Conservation (phyloP, 129 eudicot species). For the Chrysanthemum seticuspe region DNA sequence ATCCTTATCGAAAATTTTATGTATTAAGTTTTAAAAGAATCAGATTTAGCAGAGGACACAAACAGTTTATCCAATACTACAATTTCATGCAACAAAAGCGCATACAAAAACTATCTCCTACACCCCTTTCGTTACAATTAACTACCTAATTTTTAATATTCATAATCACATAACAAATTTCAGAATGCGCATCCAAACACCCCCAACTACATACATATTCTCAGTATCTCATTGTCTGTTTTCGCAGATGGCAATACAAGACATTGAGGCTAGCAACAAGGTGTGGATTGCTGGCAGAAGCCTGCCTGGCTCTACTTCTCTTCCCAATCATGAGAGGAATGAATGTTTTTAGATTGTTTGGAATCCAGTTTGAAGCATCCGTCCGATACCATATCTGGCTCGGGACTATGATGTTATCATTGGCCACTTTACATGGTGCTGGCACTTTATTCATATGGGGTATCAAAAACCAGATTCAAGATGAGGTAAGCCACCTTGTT, state of each 20-base stretch:
- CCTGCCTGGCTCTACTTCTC: constrained; percentile 78
- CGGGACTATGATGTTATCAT: constrained; percentile 63
- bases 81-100: neutral
- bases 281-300: constrained; percentile 78
- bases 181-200: neutral
- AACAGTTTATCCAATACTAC: no score
- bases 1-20: no score
- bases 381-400: constrained; percentile 87
- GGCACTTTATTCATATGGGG: constrained; percentile 91
- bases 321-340: constrained; percentile 75
- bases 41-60: no score
- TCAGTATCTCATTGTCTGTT: constrained; percentile 2
- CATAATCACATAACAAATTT: neutral
- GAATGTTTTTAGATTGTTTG: constrained; percentile 55
- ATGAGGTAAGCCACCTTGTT: constrained; percentile 50
- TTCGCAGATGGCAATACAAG: constrained; percentile 73
- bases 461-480: constrained; percentile 51
- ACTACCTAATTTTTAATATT: neutral
- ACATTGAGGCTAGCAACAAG: constrained; percentile 61
- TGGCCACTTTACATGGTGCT: constrained; percentile 70
- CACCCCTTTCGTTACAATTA: neutral
- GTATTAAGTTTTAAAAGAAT: no score
- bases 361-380: constrained; percentile 78
- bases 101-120: neutral
- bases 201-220: neutral